Base-by-base conservation (phyloP, 2,329 filamentous ascomycete species). In the Pseudopyricularia javanii region DNA sequence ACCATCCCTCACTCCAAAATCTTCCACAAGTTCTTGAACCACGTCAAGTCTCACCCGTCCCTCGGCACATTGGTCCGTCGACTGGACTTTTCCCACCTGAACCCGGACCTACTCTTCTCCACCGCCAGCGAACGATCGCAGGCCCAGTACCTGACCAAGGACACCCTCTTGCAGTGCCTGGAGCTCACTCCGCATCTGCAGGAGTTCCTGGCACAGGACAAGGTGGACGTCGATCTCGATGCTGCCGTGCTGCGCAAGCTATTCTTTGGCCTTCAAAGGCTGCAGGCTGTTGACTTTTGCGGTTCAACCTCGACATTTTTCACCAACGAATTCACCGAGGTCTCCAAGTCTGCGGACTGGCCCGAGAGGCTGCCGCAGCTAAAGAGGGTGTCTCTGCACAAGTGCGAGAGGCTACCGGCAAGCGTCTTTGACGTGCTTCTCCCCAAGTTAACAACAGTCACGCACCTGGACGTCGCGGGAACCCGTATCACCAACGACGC, bases 1-100 rank as follows among this genome's bases (percentile, higher is more conserved):
- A 89, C 86, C 45, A 85, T 91, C 59, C 87, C 88, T 6, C 87
- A 91, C 72, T 91, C 88, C 26, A 75, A 82, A 55, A 88, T 90
- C 64, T 93, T 91, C 70, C 83, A 83, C 63, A 91, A 91, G 68
- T 88, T 90, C 59, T 76, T 90, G 49, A 73, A 75, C 54, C 86
- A 88, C 61, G 74, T 91, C 58, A 71, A 73, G 47, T 70, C 78
- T 54, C 82, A 90, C 63, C 79, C 81, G 2, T 73, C 81, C 8
- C 73, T 91, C 52, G 88, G 87, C 47, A 84, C 81, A 40, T 81
- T 91, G 60, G 86, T 91, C 47, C 82, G 85, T 54, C 83, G 88
- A 50, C 72, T 91, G 47, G 88, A 93, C 69, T 91, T 93, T 62
- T 90, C 86, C 56, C 87, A 91, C 71, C 91, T 91, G 69, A 91